A percentile compares a stretch with the other conserved stretches of the same genome.
Conservation (phyloP, 2,329 filamentous ascomycete species). For the Phialophora chinensis region DNA sequence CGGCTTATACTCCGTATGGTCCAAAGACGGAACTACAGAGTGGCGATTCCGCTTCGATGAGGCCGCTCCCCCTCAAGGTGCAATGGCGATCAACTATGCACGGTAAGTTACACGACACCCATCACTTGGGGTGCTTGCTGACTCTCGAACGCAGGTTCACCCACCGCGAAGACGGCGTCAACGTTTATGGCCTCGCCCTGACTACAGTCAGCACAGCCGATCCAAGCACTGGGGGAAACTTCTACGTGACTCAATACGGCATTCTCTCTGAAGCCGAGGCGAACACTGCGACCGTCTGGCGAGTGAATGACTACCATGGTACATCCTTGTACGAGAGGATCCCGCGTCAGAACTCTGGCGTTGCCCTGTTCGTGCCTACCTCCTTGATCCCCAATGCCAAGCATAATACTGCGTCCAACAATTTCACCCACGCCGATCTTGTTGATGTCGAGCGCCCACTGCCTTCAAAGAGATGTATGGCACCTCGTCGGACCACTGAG, state of each 20-base stretch:
- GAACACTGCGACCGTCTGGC: background rate
- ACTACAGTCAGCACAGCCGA: conserved; percentile 2
- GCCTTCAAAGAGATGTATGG: background rate
- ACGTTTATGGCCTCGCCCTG: background rate
- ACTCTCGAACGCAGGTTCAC: background rate
- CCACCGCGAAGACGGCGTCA: background rate
- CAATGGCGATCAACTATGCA: conserved; percentile 3
- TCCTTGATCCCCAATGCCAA: background rate
- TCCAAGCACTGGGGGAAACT: conserved; percentile 1
- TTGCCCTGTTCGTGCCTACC: background rate
- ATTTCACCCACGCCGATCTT: background rate
- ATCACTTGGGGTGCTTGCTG: background rate
- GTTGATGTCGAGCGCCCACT: background rate
- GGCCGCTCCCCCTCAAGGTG: conserved; percentile 1
- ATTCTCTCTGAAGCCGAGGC: background rate
- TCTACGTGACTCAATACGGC: conserved; percentile 4
- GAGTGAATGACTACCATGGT: background rate
- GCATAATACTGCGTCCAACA: background rate
- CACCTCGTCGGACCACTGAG: too few relatives aligned
- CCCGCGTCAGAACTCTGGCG: background rate
- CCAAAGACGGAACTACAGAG: background rate
- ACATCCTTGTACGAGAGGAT: background rate
- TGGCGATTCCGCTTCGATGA: background rate
- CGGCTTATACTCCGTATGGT: background rate
- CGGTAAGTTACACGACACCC: background rate